phyloP scores from a whole-genome alignment of 2,329 filamentous ascomycete genomes.

The Colletotrichum tofieldiae region DNA sequence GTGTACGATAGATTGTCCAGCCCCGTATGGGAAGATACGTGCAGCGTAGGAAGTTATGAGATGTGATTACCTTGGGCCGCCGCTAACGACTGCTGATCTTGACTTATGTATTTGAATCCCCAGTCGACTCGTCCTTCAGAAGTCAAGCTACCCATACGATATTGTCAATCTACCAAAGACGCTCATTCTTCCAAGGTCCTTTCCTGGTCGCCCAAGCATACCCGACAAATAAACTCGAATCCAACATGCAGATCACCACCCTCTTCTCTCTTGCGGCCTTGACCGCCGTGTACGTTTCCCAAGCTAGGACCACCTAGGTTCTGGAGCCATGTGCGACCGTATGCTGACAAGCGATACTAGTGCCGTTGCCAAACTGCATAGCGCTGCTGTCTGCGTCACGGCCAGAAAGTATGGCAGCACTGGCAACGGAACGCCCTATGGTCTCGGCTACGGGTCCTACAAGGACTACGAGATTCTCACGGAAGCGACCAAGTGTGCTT shows the following conservation, averaged over 20 bases:
- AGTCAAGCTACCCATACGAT: background rate
- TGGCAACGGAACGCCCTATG: slow-evolving; percentile 36
- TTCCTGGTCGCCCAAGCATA: background rate
- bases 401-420: slow-evolving; percentile 2
- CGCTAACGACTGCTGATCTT: too few species aligned
- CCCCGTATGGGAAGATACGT: background rate
- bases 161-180: too few species aligned
- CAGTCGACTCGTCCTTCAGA: background rate
- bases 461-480: slow-evolving; percentile 33
- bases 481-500: slow-evolving; percentile 43
- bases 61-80: background rate
- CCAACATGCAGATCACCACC: slow-evolving; percentile 13
- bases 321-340: background rate
- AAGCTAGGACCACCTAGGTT: fast-evolving
- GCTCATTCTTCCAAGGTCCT: too few species aligned
- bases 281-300: slow-evolving; percentile 11
- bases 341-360: slow-evolving; percentile 3
- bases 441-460: slow-evolving; percentile 32
- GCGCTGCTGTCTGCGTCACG: slow-evolving; percentile 29
- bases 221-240: too few species aligned
- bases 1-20: slow-evolving; percentile 2
- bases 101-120: background rate
- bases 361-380: slow-evolving; percentile 28
- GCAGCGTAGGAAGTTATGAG: background rate
- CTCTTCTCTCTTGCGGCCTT: background rate